Evolutionary conservation across 805 yeast genomes (phyloP).

Genomic region (Kregervanrija pseudodelftensis): DNA sequence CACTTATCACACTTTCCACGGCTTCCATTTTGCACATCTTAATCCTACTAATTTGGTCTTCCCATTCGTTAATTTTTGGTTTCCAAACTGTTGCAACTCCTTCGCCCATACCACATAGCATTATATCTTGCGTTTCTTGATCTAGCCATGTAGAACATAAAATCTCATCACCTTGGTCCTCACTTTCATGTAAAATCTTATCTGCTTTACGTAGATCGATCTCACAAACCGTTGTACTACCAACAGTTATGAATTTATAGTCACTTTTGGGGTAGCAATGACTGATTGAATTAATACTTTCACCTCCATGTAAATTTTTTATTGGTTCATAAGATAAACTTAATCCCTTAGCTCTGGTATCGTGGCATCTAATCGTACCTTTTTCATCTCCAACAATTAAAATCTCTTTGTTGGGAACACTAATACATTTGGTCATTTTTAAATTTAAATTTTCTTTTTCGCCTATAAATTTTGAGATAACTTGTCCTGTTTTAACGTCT

Average conservation of each 20-base stretch:
- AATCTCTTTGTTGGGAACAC: slow-evolving; percentile 40
- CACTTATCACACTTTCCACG: slow-evolving; percentile 60
- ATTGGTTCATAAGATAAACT: slow-evolving; percentile 39
- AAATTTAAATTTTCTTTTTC: slow-evolving; percentile 3
- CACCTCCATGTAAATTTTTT: slow-evolving; percentile 61
- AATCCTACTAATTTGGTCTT: slow-evolving; percentile 76
- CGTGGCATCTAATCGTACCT: slow-evolving; percentile 60
- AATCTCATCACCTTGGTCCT: slow-evolving; percentile 93
- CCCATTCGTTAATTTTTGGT: slow-evolving; percentile 55
- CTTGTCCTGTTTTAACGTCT: slow-evolving; percentile 65
- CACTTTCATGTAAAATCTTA: slow-evolving; percentile 58
- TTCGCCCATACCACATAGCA: slow-evolving; percentile 81
- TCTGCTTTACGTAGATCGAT: slow-evolving; percentile 62
- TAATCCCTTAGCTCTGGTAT: slow-evolving; percentile 41
- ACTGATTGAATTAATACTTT: slow-evolving; percentile 67
- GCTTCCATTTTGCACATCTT: slow-evolving; percentile 56
- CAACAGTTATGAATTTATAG: slow-evolving; percentile 72
- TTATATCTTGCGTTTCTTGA: slow-evolving; percentile 40
- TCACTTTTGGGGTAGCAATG: slow-evolving; percentile 65
- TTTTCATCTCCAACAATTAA: slow-evolving; percentile 59
- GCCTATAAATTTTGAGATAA: slow-evolving; percentile 40
- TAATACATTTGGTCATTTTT: slow-evolving; percentile 34
- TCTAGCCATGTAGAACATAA: slow-evolving; percentile 66
- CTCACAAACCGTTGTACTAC: slow-evolving; percentile 73
- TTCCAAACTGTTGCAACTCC: slow-evolving; percentile 88